Evolutionary conservation across 192 early-diverging fungal species (phyloP), one percentile per base, ranked within the genome.

Genomic region (Coemansia sp.): DNA sequence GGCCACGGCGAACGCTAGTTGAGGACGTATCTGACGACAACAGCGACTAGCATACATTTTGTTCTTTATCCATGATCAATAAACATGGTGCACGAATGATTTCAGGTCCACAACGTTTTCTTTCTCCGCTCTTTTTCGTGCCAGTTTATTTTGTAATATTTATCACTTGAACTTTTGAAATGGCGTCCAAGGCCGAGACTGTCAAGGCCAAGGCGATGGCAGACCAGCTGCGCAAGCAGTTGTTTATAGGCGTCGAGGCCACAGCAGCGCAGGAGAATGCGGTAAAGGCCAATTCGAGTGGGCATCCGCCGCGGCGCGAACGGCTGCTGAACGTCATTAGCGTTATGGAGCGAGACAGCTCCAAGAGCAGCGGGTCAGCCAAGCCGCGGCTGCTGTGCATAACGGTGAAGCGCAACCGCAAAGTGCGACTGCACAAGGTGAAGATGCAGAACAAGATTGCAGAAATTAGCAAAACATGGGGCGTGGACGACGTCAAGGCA

Each of bases 381-480:
- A 79, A 79, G 38, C 70, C 76, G 24, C 79, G 79, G 3, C 5
- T 81, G 22, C 52, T 81, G 24, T 81, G 79, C 29, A 75, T 81
- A 15, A 76, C 73, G 4, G 73, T 81, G 2, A 81, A 81, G 63
- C 73, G 69, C 51, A 81, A 81, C 66, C 65, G 79, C 25, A 81
- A 75, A 63, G 25, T 81, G 63, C 73, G 73, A 1, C 60, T 81
- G 35, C 73, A 72, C 63, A 81, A 81, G 25, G 73, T 81, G 56
- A 81, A 81, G 70, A 67, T 73, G 62, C 66, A 57, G 56, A 65
- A 59, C 67, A 80, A 64, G 24, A 38, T 48, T 8, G 60, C 71
- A 0, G 77, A 72, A 70, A 75, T 81, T 66, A 75, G 69, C 70
- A 75, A 81, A 45, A 70, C 79, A 1, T 81, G 79, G 79, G 48